Evolutionary conservation across 495 filamentous ascomycete genomes (phyloP).

Genomic region (Penicillium turbatum): DNA sequence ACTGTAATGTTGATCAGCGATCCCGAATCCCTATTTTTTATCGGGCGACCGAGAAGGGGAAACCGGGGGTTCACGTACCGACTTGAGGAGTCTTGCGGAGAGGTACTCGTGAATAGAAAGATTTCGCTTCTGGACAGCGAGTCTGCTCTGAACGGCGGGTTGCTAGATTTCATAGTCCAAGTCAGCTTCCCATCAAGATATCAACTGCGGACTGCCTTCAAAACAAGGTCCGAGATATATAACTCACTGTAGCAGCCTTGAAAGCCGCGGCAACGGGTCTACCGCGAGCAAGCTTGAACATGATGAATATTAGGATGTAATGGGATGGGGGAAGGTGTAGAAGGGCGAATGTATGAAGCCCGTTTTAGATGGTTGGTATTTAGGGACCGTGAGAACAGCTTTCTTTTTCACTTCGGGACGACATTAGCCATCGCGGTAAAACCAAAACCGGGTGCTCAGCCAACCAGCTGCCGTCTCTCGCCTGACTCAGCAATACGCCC

Average conservation of each 20-base stretch:
- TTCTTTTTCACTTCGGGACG: constrained; percentile 41
- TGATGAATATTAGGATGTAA: constrained; percentile 34
- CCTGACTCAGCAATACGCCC: constrained; percentile 23
- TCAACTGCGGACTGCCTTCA: constrained; percentile 13
- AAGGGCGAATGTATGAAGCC: constrained; percentile 15
- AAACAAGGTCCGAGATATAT: background rate
- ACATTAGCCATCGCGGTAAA: constrained; percentile 27
- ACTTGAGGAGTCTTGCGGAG: constrained; percentile 81
- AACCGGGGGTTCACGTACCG: constrained; percentile 51
- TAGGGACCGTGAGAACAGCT: constrained; percentile 35
- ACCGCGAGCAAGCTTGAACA: constrained; percentile 73
- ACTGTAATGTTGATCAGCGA: constrained; percentile 51
- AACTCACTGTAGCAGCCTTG: constrained; percentile 57
- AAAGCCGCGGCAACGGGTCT: constrained; percentile 63
- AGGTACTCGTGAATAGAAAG: constrained; percentile 97
- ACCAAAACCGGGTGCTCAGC: constrained; percentile 28
- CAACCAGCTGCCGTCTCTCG: constrained; percentile 24
- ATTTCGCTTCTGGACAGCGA: constrained; percentile 67
- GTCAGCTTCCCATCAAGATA: constrained; percentile 21
- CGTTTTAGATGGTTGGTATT: background rate
- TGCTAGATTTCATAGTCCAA: constrained; percentile 31
- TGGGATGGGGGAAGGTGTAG: constrained; percentile 23
- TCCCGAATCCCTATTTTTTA: constrained; percentile 6
- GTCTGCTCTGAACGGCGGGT: constrained; percentile 44
- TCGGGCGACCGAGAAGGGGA: constrained; percentile 18